phyloP scores from a whole-genome alignment of 495 filamentous ascomycete species.

The Daldinia concentrica region DNA sequence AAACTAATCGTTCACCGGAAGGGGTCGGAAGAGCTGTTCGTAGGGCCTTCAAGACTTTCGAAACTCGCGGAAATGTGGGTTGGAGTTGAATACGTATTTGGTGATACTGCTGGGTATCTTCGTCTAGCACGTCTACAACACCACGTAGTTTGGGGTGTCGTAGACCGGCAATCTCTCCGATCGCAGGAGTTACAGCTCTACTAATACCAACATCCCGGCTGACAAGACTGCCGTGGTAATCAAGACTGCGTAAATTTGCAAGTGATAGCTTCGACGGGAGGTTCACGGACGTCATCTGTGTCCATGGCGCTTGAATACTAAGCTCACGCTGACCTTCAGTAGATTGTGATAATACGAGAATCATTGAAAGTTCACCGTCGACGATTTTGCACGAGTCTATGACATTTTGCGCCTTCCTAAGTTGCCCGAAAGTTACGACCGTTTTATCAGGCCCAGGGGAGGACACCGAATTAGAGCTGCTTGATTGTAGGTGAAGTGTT shows the following conservation, averaged over 20 bases:
- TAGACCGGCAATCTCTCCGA: conserved; percentile 53
- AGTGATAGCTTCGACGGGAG: conserved; percentile 55
- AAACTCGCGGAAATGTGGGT: conserved; percentile 68
- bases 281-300: conserved; percentile 64
- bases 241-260: conserved; percentile 51
- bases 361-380: conserved; percentile 72
- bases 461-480: conserved; percentile 28
- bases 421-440: conserved; percentile 53
- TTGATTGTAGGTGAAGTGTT: conserved; percentile 62
- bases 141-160: conserved; percentile 61
- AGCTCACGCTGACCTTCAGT: conserved; percentile 70
- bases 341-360: conserved; percentile 74
- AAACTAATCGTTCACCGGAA: conserved; percentile 70
- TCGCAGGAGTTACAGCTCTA: conserved; percentile 44
- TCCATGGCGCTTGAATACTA: conserved; percentile 80
- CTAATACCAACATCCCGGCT: conserved; percentile 41
- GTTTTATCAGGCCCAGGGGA: conserved; percentile 38
- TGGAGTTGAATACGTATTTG: conserved; percentile 72
- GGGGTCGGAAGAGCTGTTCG: conserved; percentile 68
- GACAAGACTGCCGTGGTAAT: conserved; percentile 50
- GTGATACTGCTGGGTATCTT: conserved; percentile 64
- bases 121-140: conserved; percentile 71
- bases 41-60: conserved; percentile 66
- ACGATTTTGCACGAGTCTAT: conserved; percentile 78
- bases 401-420: conserved; percentile 65